Base-by-base conservation (phyloP, 2,329 filamentous ascomycete genomes). In the Clathrospora elynae region DNA sequence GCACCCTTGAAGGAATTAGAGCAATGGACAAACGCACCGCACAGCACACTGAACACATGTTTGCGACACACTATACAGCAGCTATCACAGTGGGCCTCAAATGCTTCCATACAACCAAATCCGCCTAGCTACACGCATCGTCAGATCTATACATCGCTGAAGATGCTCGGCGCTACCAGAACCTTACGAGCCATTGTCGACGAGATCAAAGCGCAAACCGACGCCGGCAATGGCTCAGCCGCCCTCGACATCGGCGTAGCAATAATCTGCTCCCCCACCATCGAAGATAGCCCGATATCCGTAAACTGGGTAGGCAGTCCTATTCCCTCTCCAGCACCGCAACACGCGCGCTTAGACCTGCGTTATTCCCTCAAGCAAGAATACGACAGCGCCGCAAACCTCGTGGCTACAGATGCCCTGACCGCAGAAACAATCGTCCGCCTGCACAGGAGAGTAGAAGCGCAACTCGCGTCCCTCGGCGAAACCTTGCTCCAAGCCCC, bases 101-200 rank as follows among this genome's bases (percentile, higher is more conserved):
- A 75, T 2, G 72, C 73, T n/a, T 66, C 67, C 3, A 73, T 79
- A 13, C 76, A 73, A 48, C 75, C 78, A 38, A 74, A 75, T 2
- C 79, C 80, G 5, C 77, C 86, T 0, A 77, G 79, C 8, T 92
- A 91, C 64, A 88, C 85, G 0, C 86, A 90, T 61, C 82, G 85
- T 4, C 84, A 87, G 51, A 72, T 90, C 2, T 77, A 88, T 6
- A 76, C 79, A 0, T 82, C 79, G 0, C 67, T 82, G 23, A 78
- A 80, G 41, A 73, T 87, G 20, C 70, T 87, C 1, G 86, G 86
- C 0, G 79, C 85, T 0, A 79, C 75, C 44, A 74, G 77, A 4
- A 71, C 88, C 0, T 68, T 92, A 1, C 67, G 76, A 2, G 70
- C 82, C 5, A 79, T 92, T 14, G 62, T 89, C 8, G 83, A 89